Base-by-base conservation (phyloP, 1,139 yeast genomes). In the Oligophagozyma castellii region DNA sequence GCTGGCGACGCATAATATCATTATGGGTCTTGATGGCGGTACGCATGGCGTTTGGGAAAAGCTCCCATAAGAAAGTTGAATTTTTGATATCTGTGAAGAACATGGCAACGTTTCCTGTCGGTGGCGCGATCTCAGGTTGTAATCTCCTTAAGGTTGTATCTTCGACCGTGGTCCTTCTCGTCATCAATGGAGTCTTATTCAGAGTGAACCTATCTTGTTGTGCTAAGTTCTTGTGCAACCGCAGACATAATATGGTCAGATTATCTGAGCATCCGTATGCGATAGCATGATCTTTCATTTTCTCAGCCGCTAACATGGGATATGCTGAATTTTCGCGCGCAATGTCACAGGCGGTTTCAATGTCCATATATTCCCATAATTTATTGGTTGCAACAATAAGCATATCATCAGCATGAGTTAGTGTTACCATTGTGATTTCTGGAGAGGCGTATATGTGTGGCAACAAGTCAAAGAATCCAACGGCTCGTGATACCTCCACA, bases 31-130 rank as follows among this genome's bases (percentile, higher is more conserved):
- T 83, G 48, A 89, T 89, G 1, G 98, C 98, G 3, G 94, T 77
- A 53, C 96, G 65, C 99, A 89, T 89, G 0, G 95, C 94, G 31
- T 73, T 71, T 1, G 95, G 95, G 47, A 75, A 78, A 7, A 83
- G 63, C 46, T 89, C 98, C 99, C 99, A 89, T 32, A 89, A 58
- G 30, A 77, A 59, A 0, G 99, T 89, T 1, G 96, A 86, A 51
- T 80, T 86, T 49, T 89, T 86, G 45, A 89, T 92, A 68, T 89
- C 99, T 0, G 99, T 89, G 53, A 92, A 89, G 1, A 86, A 95
- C 68, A 89, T 76, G 0, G 98, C 95, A 32, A 89, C 63, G 32
- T 81, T 84, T 2, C 96, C 96, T 5, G 78, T 75, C 2, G 99
- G 99, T 2, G 99, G 95, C 11, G 79, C 77, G 35, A 89, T 89